Base-by-base conservation (phyloP, 768 basidiomycete species). In the Arthromyces matolae region DNA sequence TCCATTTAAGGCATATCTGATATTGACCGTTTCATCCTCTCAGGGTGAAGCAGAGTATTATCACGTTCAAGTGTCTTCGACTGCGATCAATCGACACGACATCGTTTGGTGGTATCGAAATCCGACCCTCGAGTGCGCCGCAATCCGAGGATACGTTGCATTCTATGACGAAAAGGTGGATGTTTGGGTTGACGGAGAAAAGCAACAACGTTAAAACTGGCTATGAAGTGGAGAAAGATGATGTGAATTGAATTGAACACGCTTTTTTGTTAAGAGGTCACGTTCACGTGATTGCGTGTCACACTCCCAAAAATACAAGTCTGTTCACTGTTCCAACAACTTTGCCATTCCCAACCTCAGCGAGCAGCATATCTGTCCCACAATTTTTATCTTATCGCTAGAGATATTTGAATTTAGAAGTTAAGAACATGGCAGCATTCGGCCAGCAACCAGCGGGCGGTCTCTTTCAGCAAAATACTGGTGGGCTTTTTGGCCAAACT, bases 121-220 rank as follows among this genome's bases (percentile, higher is more conserved):
- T 31, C 75, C 83, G 0, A 72, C 65, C 12, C 64, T 66, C 0
- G 83, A 84, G 51, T 77, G 77, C 32, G 64, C 71, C 3, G 68
- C 63, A 18, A 73, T 84, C 37, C 67, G 62, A 41, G 81, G 81
- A 14, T 72, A 72, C 48, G 63, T 79, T 6, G 76, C 80, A 0
- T 84, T 83, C 59, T 81, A 80, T 51, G 81, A 86, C 44, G 83
- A 86, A 54, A 83, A 80, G 51, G 76, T 85, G 22, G 81, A 84
- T 44, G 74, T 85, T 10, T 86, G 72, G 67, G 59, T 86, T 13
- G 81, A 86, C 54, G 82, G 74, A 14, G 70, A 70, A 46, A 79
- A 79, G 58, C 77, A 79, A 55, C 53, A 58, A 13, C 72, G 65
- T 20, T 39, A 39, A 39, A 31, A 42, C 5, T 35, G n/a, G n/a